Conservation (phyloP, 768 basidiomycete genomes). For the Pisolithus microcarpus region DNA sequence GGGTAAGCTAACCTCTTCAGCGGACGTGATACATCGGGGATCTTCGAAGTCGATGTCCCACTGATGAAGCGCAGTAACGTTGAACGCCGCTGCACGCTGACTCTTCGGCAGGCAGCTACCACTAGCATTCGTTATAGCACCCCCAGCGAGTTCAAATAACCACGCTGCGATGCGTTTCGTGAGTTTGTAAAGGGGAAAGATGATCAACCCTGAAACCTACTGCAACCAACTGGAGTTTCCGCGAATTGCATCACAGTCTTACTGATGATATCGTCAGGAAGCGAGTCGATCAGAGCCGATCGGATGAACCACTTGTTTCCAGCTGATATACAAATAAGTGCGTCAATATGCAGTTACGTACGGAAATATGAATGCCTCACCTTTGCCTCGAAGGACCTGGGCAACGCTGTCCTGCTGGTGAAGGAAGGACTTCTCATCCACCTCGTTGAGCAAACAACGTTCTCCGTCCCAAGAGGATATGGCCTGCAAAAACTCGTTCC, state of each 20-base stretch:
- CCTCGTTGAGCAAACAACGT: conserved; percentile 79
- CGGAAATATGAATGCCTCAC: conserved; percentile 31
- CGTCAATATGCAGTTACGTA: not conserved
- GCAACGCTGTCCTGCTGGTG: conserved; percentile 90
- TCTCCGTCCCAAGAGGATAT: conserved; percentile 89
- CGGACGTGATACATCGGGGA: conserved; percentile 70
- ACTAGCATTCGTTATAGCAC: conserved; percentile 67
- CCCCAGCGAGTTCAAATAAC: conserved; percentile 88
- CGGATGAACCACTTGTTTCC: conserved; percentile 91
- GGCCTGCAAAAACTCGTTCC: conserved; percentile 71
- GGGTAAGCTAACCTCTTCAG: conserved; percentile 56
- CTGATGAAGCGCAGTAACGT: conserved; percentile 84
- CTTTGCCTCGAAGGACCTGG: conserved; percentile 79
- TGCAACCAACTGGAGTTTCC: conserved; percentile 84
- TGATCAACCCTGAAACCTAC: conserved; percentile 41
- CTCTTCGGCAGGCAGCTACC: conserved; percentile 68
- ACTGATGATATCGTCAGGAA: conserved; percentile 83
- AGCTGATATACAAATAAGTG: conserved; percentile 33
- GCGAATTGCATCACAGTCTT: conserved; percentile 77
- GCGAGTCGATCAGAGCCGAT: conserved; percentile 71
- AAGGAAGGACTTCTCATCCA: conserved; percentile 82
- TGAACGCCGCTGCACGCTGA: conserved; percentile 77
- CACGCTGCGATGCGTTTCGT: conserved; percentile 47
- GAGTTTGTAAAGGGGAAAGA: not conserved
- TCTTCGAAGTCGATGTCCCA: conserved; percentile 85